Evolutionary conservation across 345 rosid genomes (phyloP), one percentile per base, ranked within the genome.

Genomic region (Salix exigua): DNA sequence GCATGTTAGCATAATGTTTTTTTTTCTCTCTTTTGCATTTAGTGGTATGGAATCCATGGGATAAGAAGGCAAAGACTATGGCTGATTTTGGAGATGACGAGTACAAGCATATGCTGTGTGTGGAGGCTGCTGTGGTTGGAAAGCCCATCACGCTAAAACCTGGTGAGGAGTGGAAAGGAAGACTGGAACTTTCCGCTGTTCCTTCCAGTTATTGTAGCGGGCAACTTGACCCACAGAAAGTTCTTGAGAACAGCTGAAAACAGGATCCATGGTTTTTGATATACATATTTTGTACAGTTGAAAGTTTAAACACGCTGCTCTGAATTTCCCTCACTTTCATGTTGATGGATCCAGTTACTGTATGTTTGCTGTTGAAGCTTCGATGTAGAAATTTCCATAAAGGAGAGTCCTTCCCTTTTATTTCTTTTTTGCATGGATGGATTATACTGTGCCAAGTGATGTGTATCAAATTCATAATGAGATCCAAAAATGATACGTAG

Each of bases 151-250:
- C 82, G 4, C 50, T 79, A 25, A 79, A 79, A 42, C 78, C 78
- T 17, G 75, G 82, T 17, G 97, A 93, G 82, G 98, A 93, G 78
- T 93, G 99, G 98, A 96, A 71, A 81, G 98, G 99, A 77, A 91
- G 94, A 77, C 91, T 86, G 82, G 97, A 96, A 70, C 90, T 96
- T 60, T 93, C 94, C 44, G 89, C 92, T 62, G 98, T 93, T 77
- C 97, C 97, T 58, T 93, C 98, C 53, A 93, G 97, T 81, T 96
- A 92, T 83, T 89, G 97, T 72, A 93, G 99, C 65, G 97, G 99
- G 42, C 98, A 93, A 77, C 98, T 96, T 78, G 98, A 96, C 79
- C 98, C 99, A n/a, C 83, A 79, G 85, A 90, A 75, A 84, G 96
- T 89, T 78, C 91, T 93, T 30, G 84, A 75, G 37, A 77, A 89